Evolutionary conservation across 331 rosid genomes (phyloP).

Genomic region (Prunus yedoensis): DNA sequence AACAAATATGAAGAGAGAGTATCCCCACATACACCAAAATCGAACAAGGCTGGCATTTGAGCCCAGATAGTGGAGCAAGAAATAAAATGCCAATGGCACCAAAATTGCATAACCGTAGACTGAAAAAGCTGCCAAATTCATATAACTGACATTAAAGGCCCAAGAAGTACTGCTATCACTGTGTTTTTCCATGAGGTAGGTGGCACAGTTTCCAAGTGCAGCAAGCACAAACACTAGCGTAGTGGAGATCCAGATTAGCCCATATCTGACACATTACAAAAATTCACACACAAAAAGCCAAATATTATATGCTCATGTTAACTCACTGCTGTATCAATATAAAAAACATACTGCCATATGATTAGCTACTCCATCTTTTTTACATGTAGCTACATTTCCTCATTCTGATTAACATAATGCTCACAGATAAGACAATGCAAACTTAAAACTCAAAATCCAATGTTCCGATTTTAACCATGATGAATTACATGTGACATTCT

Average conservation of each 20-base stretch:
- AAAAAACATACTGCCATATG: not conserved
- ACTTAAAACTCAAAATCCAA: not conserved
- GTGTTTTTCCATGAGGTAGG: slow-evolving; percentile 74
- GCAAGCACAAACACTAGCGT: slow-evolving; percentile 89
- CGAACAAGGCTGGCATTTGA: slow-evolving; percentile 68
- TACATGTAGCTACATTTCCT: not conserved
- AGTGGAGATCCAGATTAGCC: slow-evolving; percentile 91
- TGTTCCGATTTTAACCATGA: not conserved
- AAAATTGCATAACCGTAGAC: slow-evolving; percentile 79
- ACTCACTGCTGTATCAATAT: not conserved
- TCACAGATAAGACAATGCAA: not conserved
- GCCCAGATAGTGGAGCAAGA: slow-evolving; percentile 85
- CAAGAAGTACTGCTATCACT: slow-evolving; percentile 51
- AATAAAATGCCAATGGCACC: slow-evolving; percentile 88
- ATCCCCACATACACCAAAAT: slow-evolving; percentile 99
- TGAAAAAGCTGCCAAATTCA: slow-evolving; percentile 74
- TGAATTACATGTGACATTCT: too few species aligned
- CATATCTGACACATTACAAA: slow-evolving; percentile 59
- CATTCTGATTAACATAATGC: not conserved
- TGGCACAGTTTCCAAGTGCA: slow-evolving; percentile 87
- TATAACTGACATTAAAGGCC: slow-evolving; percentile 83
- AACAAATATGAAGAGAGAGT: slow-evolving; percentile 84
- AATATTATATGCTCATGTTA: slow-evolving; percentile 19
- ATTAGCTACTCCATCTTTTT: not conserved
- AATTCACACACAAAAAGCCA: slow-evolving; percentile 8